Base-by-base conservation (phyloP, 257 asterid genomes). In the Primulina eburnea region DNA sequence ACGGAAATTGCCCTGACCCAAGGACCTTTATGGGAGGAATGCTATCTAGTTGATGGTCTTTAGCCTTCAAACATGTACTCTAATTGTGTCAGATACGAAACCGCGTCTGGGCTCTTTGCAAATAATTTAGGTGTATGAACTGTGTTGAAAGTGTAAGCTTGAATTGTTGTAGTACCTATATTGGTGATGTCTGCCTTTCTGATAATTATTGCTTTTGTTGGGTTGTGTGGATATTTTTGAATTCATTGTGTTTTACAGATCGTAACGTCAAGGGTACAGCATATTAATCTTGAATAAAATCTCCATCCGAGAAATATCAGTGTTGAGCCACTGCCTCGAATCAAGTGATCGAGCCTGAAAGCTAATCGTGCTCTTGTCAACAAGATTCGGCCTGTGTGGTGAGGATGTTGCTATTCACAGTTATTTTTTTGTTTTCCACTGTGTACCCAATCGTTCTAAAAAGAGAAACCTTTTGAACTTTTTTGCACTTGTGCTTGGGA, bases 21-120 rank as follows among this genome's bases (percentile, higher is more conserved):
- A 84, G 76, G 84, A 87, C 89, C 72, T 89, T 87, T 85, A 89
- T 89, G 96, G 95, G 95, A 24, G 95, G 96, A 40, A 80, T 89
- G 60, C 74, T 71, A 62, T 85, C 88, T 35, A 79, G 56, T 62
- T 88, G 81, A 86, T 43, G 56, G 30, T 38, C 63, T 29, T 43
- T n/a, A 8, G 16, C 29, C 63, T 70, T 71, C 57, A 17, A 50
- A 50, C 20, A 50, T 50, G 57, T 50, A 50, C 57, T 50, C 21
- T 50, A 16, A 14, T 17, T 50, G 2, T 50, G 2, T 50, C 21
- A 7, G 57, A 50, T 16, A 50, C 16, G 21, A 50, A 16, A 17
- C 21, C 8, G 20, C 8, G 1, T 50, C 21, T 50, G 21, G 57
- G 2, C 21, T 50, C 8, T 50, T 50, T 50, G 57, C 57, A 50